Conservation (phyloP, 73 alveolate genomes). For the Paramecium biaurelia region DNA sequence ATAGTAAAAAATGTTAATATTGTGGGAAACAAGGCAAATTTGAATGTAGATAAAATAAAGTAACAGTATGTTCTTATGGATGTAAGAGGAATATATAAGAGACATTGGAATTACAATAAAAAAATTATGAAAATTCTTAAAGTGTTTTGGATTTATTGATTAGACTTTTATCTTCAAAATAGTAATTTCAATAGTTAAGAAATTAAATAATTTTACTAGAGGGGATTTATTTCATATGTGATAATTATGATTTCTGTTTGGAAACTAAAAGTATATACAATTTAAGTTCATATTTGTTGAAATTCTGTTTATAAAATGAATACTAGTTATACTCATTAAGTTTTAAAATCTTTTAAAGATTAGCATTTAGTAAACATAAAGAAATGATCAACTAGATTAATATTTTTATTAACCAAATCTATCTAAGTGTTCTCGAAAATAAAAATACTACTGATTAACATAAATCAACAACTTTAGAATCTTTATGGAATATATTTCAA, state of each 20-base stretch:
- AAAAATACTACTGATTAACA: slow-evolving; percentile 33
- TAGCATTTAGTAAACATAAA: neutral
- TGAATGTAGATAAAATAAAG: neutral
- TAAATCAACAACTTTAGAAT: slow-evolving; percentile 35
- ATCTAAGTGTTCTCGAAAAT: neutral
- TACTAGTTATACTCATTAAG: neutral
- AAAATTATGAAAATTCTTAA: neutral
- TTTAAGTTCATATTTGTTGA: neutral
- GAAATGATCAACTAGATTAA: slow-evolving; percentile 42
- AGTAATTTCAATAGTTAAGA: neutral
- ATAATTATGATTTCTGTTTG: slow-evolving; percentile 5
- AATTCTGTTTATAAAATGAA: slow-evolving; percentile 56
- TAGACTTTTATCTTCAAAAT: neutral
- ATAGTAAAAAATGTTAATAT: neutral
- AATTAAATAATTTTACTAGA: slow-evolving; percentile 49
- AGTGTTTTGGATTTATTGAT: neutral
- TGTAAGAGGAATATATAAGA: neutral
- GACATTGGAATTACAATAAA: neutral
- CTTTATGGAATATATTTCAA: slow-evolving; percentile 13
- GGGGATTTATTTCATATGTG: slow-evolving; percentile 40
- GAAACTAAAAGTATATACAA: neutral
- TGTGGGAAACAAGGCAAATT: neutral
- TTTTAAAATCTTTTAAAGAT: slow-evolving; percentile 47
- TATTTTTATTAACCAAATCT: slow-evolving; percentile 50
- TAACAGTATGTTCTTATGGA: neutral